These are phyloP conservation scores for Epichloe sibirici DNA, from an alignment of 2,329 filamentous ascomycete genomes.

Conservation along the genomic window DNA sequence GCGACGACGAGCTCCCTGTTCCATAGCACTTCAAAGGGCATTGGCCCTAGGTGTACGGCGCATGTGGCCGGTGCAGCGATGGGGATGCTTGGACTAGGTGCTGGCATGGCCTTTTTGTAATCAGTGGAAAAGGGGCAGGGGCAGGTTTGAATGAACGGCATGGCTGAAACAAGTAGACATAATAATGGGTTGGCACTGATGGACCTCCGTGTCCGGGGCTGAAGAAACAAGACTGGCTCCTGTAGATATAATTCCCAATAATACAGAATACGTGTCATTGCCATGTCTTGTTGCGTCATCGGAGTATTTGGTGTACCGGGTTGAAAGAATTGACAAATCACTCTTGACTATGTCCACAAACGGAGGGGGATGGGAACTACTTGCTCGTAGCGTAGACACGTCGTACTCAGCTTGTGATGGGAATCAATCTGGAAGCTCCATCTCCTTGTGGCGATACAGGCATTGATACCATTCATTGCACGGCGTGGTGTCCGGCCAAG, in stretches of 20 bases:
- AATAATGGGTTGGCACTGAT: not conserved
- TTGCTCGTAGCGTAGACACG: too few relatives aligned
- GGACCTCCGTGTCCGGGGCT: too few relatives aligned
- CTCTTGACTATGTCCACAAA: too few relatives aligned
- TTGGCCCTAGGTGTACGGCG: slow-evolving; percentile 14
- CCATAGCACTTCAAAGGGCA: slow-evolving; percentile 14
- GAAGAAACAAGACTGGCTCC: not conserved
- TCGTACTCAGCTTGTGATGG: too few relatives aligned
- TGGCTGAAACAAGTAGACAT: not conserved
- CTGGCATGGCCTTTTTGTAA: slow-evolving; percentile 15
- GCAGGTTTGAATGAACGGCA: not conserved
- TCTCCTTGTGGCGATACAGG: too few relatives aligned
- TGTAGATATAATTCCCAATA: not conserved
- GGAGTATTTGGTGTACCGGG: too few relatives aligned
- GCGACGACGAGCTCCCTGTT: slow-evolving; percentile 9
- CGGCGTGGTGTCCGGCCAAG: not conserved
- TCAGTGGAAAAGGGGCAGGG: too few relatives aligned
- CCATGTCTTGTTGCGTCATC: too few relatives aligned
- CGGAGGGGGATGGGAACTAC: too few relatives aligned
- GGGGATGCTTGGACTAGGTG: slow-evolving; percentile 18
- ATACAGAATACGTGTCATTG: not conserved
- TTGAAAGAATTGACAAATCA: too few relatives aligned
- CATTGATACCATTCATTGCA: too few relatives aligned
- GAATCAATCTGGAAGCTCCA: too few relatives aligned
- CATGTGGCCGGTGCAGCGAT: slow-evolving; percentile 17